Base-by-base conservation (phyloP, 2,329 filamentous ascomycete species). In the Didymellaceae sp. region DNA sequence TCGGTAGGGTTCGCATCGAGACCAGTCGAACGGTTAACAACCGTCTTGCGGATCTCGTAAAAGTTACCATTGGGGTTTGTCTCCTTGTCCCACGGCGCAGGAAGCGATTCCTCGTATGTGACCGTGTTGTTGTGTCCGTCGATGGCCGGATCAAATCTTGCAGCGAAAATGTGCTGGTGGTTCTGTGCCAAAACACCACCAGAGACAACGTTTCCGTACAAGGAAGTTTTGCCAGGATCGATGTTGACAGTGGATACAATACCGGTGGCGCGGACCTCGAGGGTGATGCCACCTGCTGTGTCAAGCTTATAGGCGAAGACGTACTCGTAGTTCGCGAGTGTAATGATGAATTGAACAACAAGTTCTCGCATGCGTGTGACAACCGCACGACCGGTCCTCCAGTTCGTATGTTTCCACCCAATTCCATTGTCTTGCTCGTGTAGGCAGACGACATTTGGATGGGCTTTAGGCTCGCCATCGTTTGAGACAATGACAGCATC, bases 341-440 rank as follows among this genome's bases (percentile, higher is more conserved):
- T 89, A 56, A 86, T 83, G 68, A 88, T 85, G 63, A 82, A 86
- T 59, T 89, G 86, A 2, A 89, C 69, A 0, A 89, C 84, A 2
- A 89, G 77, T 58, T 87, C 82, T 1, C 86, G 80, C 49, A 80
- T 77, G 6, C 86, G 77, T 0, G 82, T 82, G 0, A 88, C 83
- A 1, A 85, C 83, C 0, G 84, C 84, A 1, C 83, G 78, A 21
- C 78, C 77, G 0, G 84, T 88, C 4, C 86, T 78, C 75, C 82
- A 87, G 73, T 89, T 88, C 5, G 85, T 87, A 70, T 88, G 86
- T 64, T 89, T 88, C 85, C 85, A 88, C 10, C 80, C 78, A 32
- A 89, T 86, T 4, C 86, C 86, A 44, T 83, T 81, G 59, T 89
- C 86, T 63, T 87, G 83, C 66, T 89, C 86, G 62, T 89, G 86